Percentiles rank a stretch among this genome's conserved stretches.
These are phyloP conservation scores for Populus hybrid DNA, from an alignment of 441 rosid species.

Conservation along the genomic window DNA sequence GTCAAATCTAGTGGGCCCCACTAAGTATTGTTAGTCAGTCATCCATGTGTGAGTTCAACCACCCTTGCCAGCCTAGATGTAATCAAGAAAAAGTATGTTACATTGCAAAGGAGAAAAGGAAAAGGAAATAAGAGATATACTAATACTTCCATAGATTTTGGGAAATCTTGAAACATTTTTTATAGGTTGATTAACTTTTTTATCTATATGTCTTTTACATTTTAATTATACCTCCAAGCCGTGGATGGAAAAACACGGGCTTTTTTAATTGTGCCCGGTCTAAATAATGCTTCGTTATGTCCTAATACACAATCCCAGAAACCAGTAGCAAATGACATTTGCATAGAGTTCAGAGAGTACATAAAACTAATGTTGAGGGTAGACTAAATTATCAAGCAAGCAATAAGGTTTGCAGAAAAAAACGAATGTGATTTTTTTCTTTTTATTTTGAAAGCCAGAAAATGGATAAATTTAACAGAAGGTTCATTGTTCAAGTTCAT, in stretches of 20 bases:
- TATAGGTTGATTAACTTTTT: background rate
- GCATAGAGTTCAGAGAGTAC: background rate
- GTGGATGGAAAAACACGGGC: slow-evolving; percentile 92
- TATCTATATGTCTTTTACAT: background rate
- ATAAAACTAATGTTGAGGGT: background rate
- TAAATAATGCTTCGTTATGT: slow-evolving; percentile 80
- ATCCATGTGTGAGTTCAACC: slow-evolving; percentile 99
- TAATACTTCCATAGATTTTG: slow-evolving; percentile 9
- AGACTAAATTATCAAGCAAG: background rate
- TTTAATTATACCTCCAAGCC: slow-evolving; percentile 74
- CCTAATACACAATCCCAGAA: slow-evolving; percentile 82
- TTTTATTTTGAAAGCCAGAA: background rate
- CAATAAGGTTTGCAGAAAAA: background rate
- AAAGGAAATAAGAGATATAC: background rate
- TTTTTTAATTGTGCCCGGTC: slow-evolving; percentile 94
- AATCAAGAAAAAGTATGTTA: slow-evolving; percentile 11
- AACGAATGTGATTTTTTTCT: background rate
- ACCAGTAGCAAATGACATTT: slow-evolving; percentile 39
- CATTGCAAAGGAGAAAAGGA: slow-evolving; percentile 13
- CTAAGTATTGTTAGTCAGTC: slow-evolving; percentile 93
- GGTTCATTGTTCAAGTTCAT: too few relatives aligned
- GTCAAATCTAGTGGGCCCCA: slow-evolving; percentile 98
- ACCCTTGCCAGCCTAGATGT: slow-evolving; percentile 90
- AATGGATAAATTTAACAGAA: too few relatives aligned
- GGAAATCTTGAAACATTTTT: background rate